These are phyloP conservation scores for Phytophthora foliorum DNA, from an alignment of 352 stramenopile species.

Conservation along the genomic window DNA sequence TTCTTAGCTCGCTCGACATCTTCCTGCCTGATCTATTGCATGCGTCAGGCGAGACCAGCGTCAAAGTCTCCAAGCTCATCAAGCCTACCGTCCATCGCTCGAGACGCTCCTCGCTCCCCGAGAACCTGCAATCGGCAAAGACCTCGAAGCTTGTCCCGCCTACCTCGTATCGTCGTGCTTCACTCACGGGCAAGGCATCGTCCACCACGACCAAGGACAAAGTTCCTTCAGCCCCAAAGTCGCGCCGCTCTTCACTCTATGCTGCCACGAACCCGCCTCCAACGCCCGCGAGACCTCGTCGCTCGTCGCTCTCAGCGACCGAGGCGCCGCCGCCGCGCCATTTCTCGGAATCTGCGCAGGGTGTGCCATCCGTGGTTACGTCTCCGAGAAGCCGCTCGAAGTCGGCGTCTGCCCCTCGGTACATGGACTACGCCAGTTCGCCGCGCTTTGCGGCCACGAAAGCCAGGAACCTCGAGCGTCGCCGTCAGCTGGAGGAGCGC, in stretches of 20 bases:
- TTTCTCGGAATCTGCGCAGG: slow-evolving; percentile 16
- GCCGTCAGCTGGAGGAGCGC: slow-evolving; percentile 43
- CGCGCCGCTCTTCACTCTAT: slow-evolving; percentile 11
- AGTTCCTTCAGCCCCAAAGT: slow-evolving; percentile 6
- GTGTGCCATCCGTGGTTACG: slow-evolving; percentile 2
- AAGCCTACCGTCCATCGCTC: slow-evolving; percentile 18
- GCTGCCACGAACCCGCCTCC: slow-evolving; percentile 1
- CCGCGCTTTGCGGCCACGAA: slow-evolving; percentile 47
- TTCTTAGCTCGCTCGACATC: slow-evolving; percentile 37
- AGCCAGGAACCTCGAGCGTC: slow-evolving; percentile 47
- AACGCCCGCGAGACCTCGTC: slow-evolving; percentile 12
- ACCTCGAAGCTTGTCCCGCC: slow-evolving; percentile 25
- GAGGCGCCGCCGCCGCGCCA: slow-evolving; percentile 9
- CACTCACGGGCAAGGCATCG: slow-evolving; percentile 8
- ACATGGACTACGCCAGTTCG: slow-evolving; percentile 51
- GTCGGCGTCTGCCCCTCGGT: slow-evolving; percentile 29
- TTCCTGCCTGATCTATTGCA: slow-evolving; percentile 34
- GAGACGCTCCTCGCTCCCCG: slow-evolving; percentile 20
- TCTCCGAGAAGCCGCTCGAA: slow-evolving; percentile 22
- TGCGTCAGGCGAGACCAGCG: slow-evolving; percentile 16
- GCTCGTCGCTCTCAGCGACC: slow-evolving; percentile 15
- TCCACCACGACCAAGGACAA: slow-evolving; percentile 11
- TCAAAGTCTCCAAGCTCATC: slow-evolving; percentile 7
- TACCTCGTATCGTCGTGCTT: slow-evolving; percentile 12
- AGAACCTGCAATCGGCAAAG: slow-evolving; percentile 9